Evolutionary conservation across 164 flowering plant genomes (phyloP), one percentile per base, ranked within the genome.

Genomic region (Amborella trichopoda): DNA sequence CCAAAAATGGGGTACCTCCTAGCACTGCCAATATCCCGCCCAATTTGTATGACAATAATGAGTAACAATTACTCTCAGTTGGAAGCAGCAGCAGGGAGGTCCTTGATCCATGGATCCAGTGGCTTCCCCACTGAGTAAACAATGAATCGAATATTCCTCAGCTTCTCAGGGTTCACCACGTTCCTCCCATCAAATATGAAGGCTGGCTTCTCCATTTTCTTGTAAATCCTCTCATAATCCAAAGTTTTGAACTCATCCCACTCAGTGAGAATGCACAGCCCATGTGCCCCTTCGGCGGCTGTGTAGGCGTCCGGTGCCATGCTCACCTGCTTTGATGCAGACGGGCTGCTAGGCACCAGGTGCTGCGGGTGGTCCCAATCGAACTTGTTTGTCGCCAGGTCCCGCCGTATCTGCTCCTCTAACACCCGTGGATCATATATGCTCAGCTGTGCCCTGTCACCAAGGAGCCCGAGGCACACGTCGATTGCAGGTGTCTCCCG

Each of bases 101-200:
- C 79, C 75, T 71, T 75, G 27, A 78, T 63, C 84, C 84, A 75
- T 4, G 65, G 17, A 49, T 78, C 84, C 53, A 78, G 45, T 2
- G 84, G 84, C 73, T 78, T 78, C 3, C 84, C 84, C 26, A 78
- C 66, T 23, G 84, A 70, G 54, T 73, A 78, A 5, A 78, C 84
- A 13, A 78, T 73, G 43, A 78, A 78, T 1, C 84, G 81, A 27
- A 78, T 78, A 44, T 70, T 40, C 62, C 84, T 66, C 59, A 77
- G 49, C 60, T 72, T 58, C 17, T 70, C 67, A n/a, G 45, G 68
- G 39, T 75, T 68, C 36, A 78, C 68, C 9, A 76, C 54, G 46
- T 78, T 78, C 40, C 79, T 32, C 3, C 85, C 81, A 49, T 78
- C 85, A 28, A 75, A 78, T 3, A 78, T 26, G 26, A 73, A 78